Percentiles rank a stretch among this genome's conserved stretches.
phyloP scores from a whole-genome alignment of 371 early-diverging fungal genomes.

The Mortierella sp. region DNA sequence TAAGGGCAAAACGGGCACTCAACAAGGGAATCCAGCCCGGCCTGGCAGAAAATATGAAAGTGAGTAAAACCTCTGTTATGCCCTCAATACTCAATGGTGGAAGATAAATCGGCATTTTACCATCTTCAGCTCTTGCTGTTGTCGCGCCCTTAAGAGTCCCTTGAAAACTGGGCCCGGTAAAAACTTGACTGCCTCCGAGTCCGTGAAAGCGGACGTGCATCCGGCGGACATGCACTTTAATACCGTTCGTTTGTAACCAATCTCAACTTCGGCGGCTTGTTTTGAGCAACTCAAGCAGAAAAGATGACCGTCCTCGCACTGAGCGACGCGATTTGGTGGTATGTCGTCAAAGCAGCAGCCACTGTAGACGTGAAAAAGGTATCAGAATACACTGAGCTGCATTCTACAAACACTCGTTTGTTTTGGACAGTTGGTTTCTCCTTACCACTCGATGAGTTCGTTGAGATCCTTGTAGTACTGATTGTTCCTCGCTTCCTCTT shows the following conservation, averaged over 20 bases:
- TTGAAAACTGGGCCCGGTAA: slow-evolving; percentile 49
- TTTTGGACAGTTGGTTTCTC: too few relatives aligned
- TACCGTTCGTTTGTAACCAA: slow-evolving; percentile 58
- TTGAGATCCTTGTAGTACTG: slow-evolving; percentile 8
- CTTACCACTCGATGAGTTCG: slow-evolving; percentile 30
- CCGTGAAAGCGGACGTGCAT: slow-evolving; percentile 56
- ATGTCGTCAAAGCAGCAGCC: slow-evolving; percentile 53
- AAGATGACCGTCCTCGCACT: slow-evolving; percentile 64
- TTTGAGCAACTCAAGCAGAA: slow-evolving; percentile 63
- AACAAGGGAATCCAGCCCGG: slow-evolving; percentile 57
- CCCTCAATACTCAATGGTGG: slow-evolving; percentile 54
- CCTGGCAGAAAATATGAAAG: slow-evolving; percentile 17
- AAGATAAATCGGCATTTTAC: slow-evolving; percentile 58
- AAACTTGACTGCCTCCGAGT: slow-evolving; percentile 54
- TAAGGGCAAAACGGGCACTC: slow-evolving; percentile 64
- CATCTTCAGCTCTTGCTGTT: slow-evolving; percentile 58
- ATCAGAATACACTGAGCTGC: too few relatives aligned
- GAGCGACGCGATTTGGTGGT: slow-evolving; percentile 48
- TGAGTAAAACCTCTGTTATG: too few relatives aligned
- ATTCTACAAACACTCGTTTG: too few relatives aligned
- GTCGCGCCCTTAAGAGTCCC: slow-evolving; percentile 55
- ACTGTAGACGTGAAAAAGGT: slow-evolving; percentile 13
- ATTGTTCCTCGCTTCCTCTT: slow-evolving; percentile 33
- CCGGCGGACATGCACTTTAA: slow-evolving; percentile 60
- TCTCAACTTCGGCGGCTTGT: slow-evolving; percentile 56